Percentiles rank a stretch among this genome's conserved stretches.
These are phyloP conservation scores for Eimeria praecox DNA, from an alignment of 169 alveolate species.

Conservation along the genomic window DNA sequence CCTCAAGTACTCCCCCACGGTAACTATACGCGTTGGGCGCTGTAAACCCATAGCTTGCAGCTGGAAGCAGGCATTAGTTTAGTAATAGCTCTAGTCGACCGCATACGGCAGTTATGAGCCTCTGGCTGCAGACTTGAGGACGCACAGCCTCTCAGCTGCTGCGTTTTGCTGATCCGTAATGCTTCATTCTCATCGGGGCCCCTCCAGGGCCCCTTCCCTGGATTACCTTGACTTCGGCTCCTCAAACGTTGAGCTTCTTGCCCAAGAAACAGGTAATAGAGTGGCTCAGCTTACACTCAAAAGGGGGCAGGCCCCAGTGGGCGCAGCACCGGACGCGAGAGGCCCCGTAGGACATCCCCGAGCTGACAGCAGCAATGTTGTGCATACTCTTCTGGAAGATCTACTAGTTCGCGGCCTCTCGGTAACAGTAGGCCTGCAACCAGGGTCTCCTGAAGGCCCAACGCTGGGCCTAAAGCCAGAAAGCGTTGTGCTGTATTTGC, in stretches of 20 bases:
- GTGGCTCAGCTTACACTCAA: not conserved
- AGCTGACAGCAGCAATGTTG: not conserved
- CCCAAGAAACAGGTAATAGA: not conserved
- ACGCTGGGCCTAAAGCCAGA: constrained; percentile 41
- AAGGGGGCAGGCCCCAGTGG: not conserved
- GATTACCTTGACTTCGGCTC: not conserved
- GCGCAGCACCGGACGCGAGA: not conserved
- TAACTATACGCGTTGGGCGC: not conserved
- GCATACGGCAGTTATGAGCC: constrained; percentile 8
- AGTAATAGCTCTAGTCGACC: not conserved
- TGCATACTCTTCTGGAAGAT: not conserved
- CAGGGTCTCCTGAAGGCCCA: constrained; percentile 20
- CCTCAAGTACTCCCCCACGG: not conserved
- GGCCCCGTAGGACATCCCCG: not conserved
- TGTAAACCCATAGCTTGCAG: not conserved
- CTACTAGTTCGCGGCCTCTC: constrained; percentile 23
- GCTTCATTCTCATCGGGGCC: not conserved
- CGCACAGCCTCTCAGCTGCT: constrained; percentile 9
- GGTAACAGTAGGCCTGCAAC: constrained; percentile 7
- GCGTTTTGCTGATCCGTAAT: not conserved
- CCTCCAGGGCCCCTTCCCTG: constrained; percentile 19
- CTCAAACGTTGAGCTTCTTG: not conserved
- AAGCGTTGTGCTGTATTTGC: constrained; percentile 33
- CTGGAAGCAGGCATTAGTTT: not conserved
- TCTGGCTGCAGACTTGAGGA: not conserved